phyloP scores from a whole-genome alignment of 2,329 filamentous ascomycete genomes.

The Capronia coronata region DNA sequence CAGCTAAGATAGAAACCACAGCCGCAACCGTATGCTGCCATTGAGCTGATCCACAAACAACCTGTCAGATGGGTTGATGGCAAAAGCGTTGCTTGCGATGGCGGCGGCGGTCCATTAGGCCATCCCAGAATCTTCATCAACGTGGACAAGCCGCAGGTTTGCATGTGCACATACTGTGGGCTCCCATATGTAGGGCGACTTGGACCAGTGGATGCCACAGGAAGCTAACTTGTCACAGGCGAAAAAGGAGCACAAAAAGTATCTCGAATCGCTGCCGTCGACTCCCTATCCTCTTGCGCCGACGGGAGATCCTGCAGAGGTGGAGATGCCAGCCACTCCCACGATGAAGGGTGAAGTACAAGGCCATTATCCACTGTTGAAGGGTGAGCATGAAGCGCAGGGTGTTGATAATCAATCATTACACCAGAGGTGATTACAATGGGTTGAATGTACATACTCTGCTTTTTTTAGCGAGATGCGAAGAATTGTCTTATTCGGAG shows the following conservation, averaged over 20 bases:
- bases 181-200: constrained; percentile 71
- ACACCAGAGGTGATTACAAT: constrained; percentile 17
- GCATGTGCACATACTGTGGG: constrained; percentile 85
- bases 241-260: constrained; percentile 77
- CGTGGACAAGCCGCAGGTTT: constrained; percentile 91
- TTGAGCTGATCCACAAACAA: constrained; percentile 92
- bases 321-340: constrained; percentile 47
- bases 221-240: constrained; percentile 52
- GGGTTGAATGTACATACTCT: constrained; percentile 12
- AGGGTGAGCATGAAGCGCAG: constrained; percentile 23
- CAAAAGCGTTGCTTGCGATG: constrained; percentile 77
- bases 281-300: constrained; percentile 74
- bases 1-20: constrained; percentile 37
- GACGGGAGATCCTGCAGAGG: constrained; percentile 53
- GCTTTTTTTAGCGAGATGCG: neutral
- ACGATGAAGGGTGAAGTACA: constrained; percentile 26
- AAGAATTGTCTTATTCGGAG: neutral
- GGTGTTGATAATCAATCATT: constrained; percentile 11
- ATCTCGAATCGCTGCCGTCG: constrained; percentile 72
- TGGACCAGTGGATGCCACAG: constrained; percentile 4
- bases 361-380: constrained; percentile 24
- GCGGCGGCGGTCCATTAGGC: constrained; percentile 80
- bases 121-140: constrained; percentile 97
- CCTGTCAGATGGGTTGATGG: constrained; percentile 88
- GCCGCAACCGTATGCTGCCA: constrained; percentile 84